These are phyloP conservation scores for Lasiosphaeria hispida DNA, from an alignment of 495 filamentous ascomycete genomes.

Conservation along the genomic window DNA sequence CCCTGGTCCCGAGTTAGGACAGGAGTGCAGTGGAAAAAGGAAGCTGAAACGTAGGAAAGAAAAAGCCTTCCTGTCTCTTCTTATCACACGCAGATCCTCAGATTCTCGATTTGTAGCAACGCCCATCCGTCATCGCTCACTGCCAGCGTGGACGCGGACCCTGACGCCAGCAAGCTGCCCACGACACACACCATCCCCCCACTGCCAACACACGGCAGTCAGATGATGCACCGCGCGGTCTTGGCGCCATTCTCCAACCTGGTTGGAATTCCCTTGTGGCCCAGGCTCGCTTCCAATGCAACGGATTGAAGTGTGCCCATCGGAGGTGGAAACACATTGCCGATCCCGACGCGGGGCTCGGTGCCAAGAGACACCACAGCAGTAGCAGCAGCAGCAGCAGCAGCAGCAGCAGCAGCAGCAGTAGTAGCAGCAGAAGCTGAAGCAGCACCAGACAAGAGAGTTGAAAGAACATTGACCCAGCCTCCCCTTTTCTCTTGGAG, in stretches of 20 bases:
- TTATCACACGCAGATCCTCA: no score
- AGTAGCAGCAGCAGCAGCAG: no score
- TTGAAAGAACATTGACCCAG: no score
- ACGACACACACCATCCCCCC: not conserved
- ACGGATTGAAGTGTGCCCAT: not conserved
- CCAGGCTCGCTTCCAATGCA: constrained; percentile 13
- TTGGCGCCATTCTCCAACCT: not conserved
- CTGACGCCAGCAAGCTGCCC: no score
- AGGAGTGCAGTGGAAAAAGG: not conserved
- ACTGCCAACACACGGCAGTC: constrained; percentile 1
- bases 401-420: no score
- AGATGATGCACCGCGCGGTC: not conserved
- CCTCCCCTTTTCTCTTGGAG: no score
- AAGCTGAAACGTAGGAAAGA: constrained; percentile 9
- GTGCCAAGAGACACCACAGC: not conserved
- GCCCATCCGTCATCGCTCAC: no score
- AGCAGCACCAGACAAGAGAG: no score
- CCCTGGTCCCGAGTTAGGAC: not conserved
- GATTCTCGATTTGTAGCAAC: no score
- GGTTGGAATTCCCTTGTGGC: not conserved
- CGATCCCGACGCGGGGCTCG: constrained; percentile 6
- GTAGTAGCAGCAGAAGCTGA: no score
- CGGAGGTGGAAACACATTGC: not conserved
- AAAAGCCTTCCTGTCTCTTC: no score
- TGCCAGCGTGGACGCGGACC: no score